Evolutionary conservation across 2,329 filamentous ascomycete species (phyloP).

Genomic region (Penicillium sp.): DNA sequence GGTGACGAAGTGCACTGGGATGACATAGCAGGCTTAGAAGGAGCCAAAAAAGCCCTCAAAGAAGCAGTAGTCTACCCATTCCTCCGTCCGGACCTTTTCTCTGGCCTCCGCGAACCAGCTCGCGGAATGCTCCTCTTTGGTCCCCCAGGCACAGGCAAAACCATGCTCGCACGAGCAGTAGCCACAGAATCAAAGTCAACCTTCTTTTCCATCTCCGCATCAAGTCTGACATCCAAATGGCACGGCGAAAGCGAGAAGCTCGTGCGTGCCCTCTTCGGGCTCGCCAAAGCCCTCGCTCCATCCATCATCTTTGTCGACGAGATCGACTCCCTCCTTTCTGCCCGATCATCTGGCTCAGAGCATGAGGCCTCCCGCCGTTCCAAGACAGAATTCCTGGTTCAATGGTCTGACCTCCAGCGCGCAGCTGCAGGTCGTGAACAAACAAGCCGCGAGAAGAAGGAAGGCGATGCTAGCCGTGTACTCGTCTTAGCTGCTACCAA

Average conservation of each 20-base stretch:
- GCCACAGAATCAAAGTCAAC: conserved; percentile 93
- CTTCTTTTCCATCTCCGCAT: conserved; percentile 95
- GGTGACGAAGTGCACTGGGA: conserved; percentile 94
- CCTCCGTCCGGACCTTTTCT: conserved; percentile 89
- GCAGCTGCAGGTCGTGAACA: conserved; percentile 83
- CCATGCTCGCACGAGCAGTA: conserved; percentile 91
- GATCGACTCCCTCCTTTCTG: conserved; percentile 88
- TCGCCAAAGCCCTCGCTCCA: conserved; percentile 86
- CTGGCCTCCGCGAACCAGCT: conserved; percentile 89
- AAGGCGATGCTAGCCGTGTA: conserved; percentile 81
- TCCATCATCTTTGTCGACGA: conserved; percentile 99
- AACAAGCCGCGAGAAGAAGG: conserved; percentile 58
- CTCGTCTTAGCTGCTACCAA: conserved; percentile 95
- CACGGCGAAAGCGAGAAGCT: conserved; percentile 95
- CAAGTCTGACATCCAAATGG: conserved; percentile 92
- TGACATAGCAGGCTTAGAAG: conserved; percentile 85
- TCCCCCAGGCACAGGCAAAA: conserved; percentile 96
- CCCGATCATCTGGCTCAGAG: conserved; percentile 73
- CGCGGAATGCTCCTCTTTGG: conserved; percentile 95
- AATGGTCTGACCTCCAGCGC: conserved; percentile 91
- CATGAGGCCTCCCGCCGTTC: conserved; percentile 91
- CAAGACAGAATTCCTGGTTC: conserved; percentile 96
- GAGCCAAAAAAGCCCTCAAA: conserved; percentile 86
- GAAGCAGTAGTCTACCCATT: conserved; percentile 98
- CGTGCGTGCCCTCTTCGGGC: conserved; percentile 81